Evolutionary conservation across 306 rosid genomes (phyloP), one percentile per base, ranked within the genome.

Genomic region (Sesbania bispinosa): DNA sequence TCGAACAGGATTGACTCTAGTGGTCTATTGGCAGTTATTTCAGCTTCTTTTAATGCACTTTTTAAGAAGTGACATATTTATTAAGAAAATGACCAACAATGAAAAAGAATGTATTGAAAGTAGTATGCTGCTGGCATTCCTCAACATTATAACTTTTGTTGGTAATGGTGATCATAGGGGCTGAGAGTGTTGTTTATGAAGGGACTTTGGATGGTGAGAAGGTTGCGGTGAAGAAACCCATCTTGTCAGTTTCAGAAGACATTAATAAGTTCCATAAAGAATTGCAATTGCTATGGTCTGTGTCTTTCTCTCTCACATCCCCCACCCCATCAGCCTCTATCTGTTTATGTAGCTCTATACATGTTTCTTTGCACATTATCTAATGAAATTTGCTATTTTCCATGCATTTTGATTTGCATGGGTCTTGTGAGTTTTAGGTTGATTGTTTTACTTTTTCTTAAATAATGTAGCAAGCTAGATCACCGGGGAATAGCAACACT

Each of bases 151-250:
- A 14, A 43, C 62, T 35, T 67, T n/a, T 63, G 20, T 35, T 77
- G 41, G 4, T 50, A 26, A 57, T 74, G 63, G 41, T 53, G 54
- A 69, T 39, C 20, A 1, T 48, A 92, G 98, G 98, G 47, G 96
- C 88, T 11, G 97, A 89, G 79, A 90, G 98, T 85, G 80, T 84
- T 74, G 98, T 94, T 14, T 90, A 85, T 63, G 92, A 87, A 84
- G 98, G 92, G 50, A 80, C 77, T 21, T 76, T 94, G 86, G 79
- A 86, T 71, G 98, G 87, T 2, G 65, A 67, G 64, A 87, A 75
- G 75, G 95, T 90, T 63, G 98, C 98, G 30, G 88, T 90, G 41
- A 90, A 90, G 88, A 94, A 87, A 80, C 98, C 98, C 27, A 72
- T 85, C 35, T 77, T 89, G 77, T 80, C 97, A 43, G 79, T 92